Percentiles rank a stretch among this genome's conserved stretches.
These are phyloP conservation scores for Claviceps citrina DNA, from an alignment of 2,329 filamentous ascomycete genomes.

Conservation along the genomic window DNA sequence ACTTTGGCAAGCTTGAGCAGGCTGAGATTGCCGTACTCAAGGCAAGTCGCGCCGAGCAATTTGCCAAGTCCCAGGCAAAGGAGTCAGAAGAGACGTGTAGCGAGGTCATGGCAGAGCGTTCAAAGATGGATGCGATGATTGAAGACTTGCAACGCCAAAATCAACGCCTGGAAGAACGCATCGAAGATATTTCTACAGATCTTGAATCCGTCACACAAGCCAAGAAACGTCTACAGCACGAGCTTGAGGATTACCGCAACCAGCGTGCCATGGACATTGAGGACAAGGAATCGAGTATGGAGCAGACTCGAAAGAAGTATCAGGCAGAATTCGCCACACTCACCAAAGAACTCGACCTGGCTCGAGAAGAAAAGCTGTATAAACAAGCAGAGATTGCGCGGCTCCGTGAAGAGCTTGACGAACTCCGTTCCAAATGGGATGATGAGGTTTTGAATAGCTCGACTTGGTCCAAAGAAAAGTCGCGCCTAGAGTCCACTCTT, in stretches of 20 bases:
- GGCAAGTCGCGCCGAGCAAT: constrained; percentile 79
- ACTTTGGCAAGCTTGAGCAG: constrained; percentile 93
- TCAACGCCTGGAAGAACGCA: constrained; percentile 75
- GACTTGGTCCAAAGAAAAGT: constrained; percentile 96
- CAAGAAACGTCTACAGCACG: constrained; percentile 88
- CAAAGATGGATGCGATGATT: constrained; percentile 73
- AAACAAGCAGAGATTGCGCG: constrained; percentile 76
- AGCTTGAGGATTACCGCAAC: constrained; percentile 92
- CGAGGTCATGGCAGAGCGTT: constrained; percentile 77
- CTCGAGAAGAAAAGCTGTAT: constrained; percentile 75
- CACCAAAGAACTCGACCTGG: constrained; percentile 82
- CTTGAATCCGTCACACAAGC: constrained; percentile 71
- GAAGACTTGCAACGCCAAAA: constrained; percentile 84
- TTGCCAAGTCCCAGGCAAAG: constrained; percentile 74
- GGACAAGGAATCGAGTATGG: constrained; percentile 89
- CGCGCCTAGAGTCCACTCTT: constrained; percentile 75
- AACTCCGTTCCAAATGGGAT: constrained; percentile 91
- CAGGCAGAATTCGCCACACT: constrained; percentile 81
- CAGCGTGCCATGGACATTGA: constrained; percentile 93
- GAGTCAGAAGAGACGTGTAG: constrained; percentile 88
- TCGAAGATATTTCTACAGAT: constrained; percentile 85
- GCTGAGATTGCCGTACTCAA: constrained; percentile 92
- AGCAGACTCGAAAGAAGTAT: constrained; percentile 96
- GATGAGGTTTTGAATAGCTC: constrained; percentile 95
- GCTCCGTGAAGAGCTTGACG: constrained; percentile 88